A percentile compares a stretch with the other conserved stretches of the same genome.
Conservation (phyloP, 2,329 filamentous ascomycete species). For the Lasiodiplodia hormozganensis region DNA sequence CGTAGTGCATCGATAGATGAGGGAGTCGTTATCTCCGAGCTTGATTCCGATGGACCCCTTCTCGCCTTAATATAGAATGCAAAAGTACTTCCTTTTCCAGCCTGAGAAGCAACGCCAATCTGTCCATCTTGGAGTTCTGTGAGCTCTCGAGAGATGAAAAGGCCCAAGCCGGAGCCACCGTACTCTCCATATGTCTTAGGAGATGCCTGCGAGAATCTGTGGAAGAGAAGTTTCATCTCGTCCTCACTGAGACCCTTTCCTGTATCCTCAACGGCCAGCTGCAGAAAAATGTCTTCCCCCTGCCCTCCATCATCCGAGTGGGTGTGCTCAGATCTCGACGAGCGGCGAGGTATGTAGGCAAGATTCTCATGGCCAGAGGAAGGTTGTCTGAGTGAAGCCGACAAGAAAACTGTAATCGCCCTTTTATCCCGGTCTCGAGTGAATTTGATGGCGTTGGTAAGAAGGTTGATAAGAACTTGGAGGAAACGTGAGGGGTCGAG, state of each 20-base stretch:
- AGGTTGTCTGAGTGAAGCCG: constrained; percentile 34
- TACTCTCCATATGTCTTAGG: constrained; percentile 39
- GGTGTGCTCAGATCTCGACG: constrained; percentile 25
- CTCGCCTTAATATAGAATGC: constrained; percentile 43
- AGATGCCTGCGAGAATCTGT: constrained; percentile 30
- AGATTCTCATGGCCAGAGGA: constrained; percentile 20
- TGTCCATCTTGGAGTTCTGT: constrained; percentile 44
- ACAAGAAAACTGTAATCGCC: constrained; percentile 40
- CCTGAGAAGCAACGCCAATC: constrained; percentile 42
- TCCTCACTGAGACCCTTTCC: constrained; percentile 27
- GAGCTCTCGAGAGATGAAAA: constrained; percentile 46
- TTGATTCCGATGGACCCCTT: background rate
- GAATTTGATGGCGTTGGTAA: constrained; percentile 45
- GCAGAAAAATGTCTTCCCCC: constrained; percentile 31
- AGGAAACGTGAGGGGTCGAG: constrained; percentile 32
- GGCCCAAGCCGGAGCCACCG: constrained; percentile 47
- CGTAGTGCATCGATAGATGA: constrained; percentile 4
- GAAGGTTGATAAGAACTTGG: constrained; percentile 40
- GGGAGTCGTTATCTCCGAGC: background rate
- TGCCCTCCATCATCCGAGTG: constrained; percentile 30
- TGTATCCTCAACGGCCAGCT: constrained; percentile 30
- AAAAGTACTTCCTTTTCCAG: constrained; percentile 43
- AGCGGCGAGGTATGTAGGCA: constrained; percentile 31
- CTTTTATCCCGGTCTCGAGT: constrained; percentile 38
- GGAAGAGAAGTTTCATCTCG: constrained; percentile 29